A percentile compares a stretch with the other conserved stretches of the same genome.
phyloP scores from a whole-genome alignment of 2,329 filamentous ascomycete genomes.

The Akanthomyces dipterigenus region DNA sequence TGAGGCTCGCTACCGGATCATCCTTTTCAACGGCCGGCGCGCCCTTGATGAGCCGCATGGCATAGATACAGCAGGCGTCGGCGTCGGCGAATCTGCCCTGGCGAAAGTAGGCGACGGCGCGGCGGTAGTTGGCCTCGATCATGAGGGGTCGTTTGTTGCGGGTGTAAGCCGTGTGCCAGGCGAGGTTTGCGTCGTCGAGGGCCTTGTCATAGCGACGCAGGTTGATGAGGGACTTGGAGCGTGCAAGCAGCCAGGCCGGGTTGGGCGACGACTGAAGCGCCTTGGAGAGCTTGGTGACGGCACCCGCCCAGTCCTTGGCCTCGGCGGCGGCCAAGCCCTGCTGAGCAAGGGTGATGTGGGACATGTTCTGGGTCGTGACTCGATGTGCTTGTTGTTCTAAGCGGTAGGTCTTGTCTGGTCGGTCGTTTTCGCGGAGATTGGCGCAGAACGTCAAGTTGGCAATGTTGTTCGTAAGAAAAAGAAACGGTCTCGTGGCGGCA shows the following conservation, averaged over 20 bases:
- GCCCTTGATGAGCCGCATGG: constrained; percentile 33
- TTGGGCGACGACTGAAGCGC: constrained; percentile 62
- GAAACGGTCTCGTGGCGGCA: background rate
- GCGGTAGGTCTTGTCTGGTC: too few species aligned
- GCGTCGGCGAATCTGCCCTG: constrained; percentile 69
- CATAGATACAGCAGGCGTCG: constrained; percentile 59
- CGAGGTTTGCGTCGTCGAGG: constrained; percentile 62
- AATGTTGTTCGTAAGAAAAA: background rate
- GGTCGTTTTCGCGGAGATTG: background rate
- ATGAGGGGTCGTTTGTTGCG: constrained; percentile 72
- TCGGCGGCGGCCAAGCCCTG: constrained; percentile 61
- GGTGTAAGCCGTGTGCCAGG: constrained; percentile 53
- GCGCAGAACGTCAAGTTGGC: background rate
- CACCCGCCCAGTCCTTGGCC: constrained; percentile 56
- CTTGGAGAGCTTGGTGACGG: constrained; percentile 59
- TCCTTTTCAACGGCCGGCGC: constrained; percentile 24
- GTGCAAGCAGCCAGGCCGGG: constrained; percentile 73
- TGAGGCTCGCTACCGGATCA: constrained; percentile 21
- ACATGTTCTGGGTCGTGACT: constrained; percentile 35
- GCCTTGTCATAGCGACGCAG: constrained; percentile 55
- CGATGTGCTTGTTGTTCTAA: background rate
- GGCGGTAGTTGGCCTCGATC: constrained; percentile 72
- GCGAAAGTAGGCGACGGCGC: constrained; percentile 66
- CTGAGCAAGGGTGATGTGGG: constrained; percentile 42
- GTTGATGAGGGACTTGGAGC: constrained; percentile 71